Percentiles rank a stretch among this genome's conserved stretches.
phyloP scores from a whole-genome alignment of 2,329 filamentous ascomycete species.

The Microcyclosporella mali region DNA sequence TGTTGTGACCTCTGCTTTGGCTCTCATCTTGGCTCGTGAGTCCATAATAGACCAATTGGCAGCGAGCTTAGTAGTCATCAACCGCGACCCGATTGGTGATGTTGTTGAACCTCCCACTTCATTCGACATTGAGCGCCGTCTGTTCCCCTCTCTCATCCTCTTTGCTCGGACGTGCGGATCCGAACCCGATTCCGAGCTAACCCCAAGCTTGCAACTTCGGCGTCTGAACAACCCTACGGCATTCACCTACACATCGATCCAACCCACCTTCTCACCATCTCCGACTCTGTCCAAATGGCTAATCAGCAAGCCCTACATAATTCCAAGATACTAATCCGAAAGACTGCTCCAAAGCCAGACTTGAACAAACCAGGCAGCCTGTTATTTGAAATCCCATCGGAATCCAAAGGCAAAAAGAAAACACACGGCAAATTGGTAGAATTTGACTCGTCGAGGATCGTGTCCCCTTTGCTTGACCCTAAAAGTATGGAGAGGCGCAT shows the following conservation, averaged over 20 bases:
- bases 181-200: too few relatives aligned
- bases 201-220: background rate
- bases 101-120: too few relatives aligned
- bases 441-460: conserved; percentile 22
- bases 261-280: background rate
- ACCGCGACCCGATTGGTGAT: too few relatives aligned
- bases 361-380: conserved; percentile 5
- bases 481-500: conserved; percentile 19
- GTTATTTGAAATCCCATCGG: conserved; percentile 1
- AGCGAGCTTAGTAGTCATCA: too few relatives aligned
- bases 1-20: too few relatives aligned
- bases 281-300: too few relatives aligned
- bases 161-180: too few relatives aligned
- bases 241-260: background rate
- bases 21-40: too few relatives aligned
- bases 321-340: conserved; percentile 3
- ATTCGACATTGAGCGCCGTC: too few relatives aligned
- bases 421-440: conserved; percentile 2
- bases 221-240: background rate
- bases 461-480: conserved; percentile 22
- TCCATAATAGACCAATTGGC: too few relatives aligned
- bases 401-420: conserved; percentile 6
- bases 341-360: background rate
- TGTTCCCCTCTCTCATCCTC: too few relatives aligned
- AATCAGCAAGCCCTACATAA: too few relatives aligned